Evolutionary conservation across 148 eudicot species (phyloP).

Genomic region (Chenopodium album): DNA sequence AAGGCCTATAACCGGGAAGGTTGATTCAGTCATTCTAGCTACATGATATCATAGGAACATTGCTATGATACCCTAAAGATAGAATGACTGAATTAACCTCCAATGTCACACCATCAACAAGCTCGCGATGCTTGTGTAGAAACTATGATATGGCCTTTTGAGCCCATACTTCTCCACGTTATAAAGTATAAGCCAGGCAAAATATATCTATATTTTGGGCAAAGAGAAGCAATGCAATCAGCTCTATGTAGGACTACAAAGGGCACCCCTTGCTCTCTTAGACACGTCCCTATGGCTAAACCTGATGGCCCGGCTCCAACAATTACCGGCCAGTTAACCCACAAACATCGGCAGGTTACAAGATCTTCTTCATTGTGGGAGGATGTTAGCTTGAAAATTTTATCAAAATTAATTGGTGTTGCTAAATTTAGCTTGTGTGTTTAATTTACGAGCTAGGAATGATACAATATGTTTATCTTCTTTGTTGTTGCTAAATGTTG

Average conservation of each 20-base stretch:
- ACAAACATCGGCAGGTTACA: slow-evolving; percentile 39
- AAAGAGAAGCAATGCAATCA: slow-evolving; percentile 81
- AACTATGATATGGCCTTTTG: too few species aligned
- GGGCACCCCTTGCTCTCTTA: slow-evolving; percentile 71
- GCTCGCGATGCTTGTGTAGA: too few species aligned
- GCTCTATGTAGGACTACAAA: slow-evolving; percentile 63
- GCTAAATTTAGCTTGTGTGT: too few species aligned
- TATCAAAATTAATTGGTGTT: neutral
- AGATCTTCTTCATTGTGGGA: slow-evolving; percentile 9
- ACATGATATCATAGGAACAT: slow-evolving; percentile 66
- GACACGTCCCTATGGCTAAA: slow-evolving; percentile 77
- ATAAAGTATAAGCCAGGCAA: too few species aligned
- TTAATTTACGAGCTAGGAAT: too few species aligned
- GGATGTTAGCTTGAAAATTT: slow-evolving; percentile 5
- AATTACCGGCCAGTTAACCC: slow-evolving; percentile 87
- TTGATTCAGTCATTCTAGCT: slow-evolving; percentile 72
- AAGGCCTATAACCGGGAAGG: slow-evolving; percentile 61
- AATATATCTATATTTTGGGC: slow-evolving; percentile 69
- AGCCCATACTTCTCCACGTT: too few species aligned
- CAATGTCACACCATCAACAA: too few species aligned
- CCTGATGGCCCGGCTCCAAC: slow-evolving; percentile 93
- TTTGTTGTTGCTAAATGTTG: too few species aligned
- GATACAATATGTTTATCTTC: too few species aligned
- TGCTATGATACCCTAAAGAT: too few species aligned
- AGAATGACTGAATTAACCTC: too few species aligned